A percentile compares a stretch with the other conserved stretches of the same genome.
phyloP scores from a whole-genome alignment of 495 filamentous ascomycete species.

The Neurospora sp. region DNA sequence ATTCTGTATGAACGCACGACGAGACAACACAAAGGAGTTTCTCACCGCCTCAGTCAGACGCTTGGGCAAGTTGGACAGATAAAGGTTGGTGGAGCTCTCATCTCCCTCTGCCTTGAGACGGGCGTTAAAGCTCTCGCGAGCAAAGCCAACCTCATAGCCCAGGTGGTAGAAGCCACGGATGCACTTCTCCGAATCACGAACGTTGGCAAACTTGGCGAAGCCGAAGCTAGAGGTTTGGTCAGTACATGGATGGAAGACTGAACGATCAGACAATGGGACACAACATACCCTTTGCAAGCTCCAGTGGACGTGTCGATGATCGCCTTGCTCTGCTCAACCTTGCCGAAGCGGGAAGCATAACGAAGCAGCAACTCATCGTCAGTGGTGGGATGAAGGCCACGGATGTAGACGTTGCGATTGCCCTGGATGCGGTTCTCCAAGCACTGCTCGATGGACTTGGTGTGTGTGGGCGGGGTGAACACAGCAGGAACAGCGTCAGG shows the following conservation, averaged over 20 bases:
- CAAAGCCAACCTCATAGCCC: constrained; percentile 95
- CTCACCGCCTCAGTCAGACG: constrained; percentile 79
- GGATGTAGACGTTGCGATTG: constrained; percentile 93
- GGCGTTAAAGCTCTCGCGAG: constrained; percentile 89
- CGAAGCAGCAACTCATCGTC: constrained; percentile 78
- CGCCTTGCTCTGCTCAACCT: constrained; percentile 87
- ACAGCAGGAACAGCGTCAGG: constrained; percentile 83
- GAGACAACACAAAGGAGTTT: not conserved
- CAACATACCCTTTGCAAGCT: constrained; percentile 81
- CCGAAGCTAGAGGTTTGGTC: constrained; percentile 58
- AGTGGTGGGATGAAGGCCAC: constrained; percentile 86
- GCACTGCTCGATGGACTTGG: constrained; percentile 79
- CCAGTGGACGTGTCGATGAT: constrained; percentile 90
- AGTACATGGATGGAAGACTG: constrained; percentile 3
- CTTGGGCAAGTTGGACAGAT: constrained; percentile 89
- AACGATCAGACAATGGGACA: not conserved
- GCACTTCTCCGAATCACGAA: constrained; percentile 83
- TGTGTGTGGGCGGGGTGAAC: constrained; percentile 60
- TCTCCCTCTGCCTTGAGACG: constrained; percentile 89
- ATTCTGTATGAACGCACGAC: not conserved
- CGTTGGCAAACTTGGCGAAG: constrained; percentile 85
- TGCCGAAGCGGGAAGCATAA: constrained; percentile 80
- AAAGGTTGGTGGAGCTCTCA: constrained; percentile 81
- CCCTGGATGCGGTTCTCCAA: constrained; percentile 78
- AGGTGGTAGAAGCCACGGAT: constrained; percentile 91